Conservation (phyloP, 176 grass and related monocot species). For the Lolium multiflorum region DNA sequence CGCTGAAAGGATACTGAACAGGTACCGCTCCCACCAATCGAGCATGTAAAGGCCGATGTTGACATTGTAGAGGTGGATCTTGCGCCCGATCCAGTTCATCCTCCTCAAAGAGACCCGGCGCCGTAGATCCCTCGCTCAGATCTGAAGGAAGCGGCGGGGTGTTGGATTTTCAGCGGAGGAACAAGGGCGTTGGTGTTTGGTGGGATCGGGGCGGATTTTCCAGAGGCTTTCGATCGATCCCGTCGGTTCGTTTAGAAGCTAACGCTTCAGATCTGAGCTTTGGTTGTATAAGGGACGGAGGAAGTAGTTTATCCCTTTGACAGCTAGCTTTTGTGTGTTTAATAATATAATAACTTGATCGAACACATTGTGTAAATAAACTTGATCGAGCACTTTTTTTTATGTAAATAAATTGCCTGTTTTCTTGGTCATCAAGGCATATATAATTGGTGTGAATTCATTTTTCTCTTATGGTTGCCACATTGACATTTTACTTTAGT, state of each 20-base stretch:
- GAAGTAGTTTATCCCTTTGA: too few relatives aligned
- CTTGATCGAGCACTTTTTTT: too few relatives aligned
- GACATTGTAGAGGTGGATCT: slow-evolving; percentile 92
- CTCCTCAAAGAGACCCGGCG: slow-evolving; percentile 6
- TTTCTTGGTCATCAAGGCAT: too few relatives aligned
- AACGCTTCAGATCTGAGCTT: slow-evolving; percentile 32
- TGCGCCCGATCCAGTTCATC: slow-evolving; percentile 88
- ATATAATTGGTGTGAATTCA: too few relatives aligned
- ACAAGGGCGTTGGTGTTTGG: not conserved
- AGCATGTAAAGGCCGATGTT: slow-evolving; percentile 93
- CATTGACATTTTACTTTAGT: too few relatives aligned
- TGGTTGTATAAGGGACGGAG: too few relatives aligned
- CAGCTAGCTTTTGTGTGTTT: too few relatives aligned
- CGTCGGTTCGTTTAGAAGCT: not conserved
- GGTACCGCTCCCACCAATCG: slow-evolving; percentile 96
- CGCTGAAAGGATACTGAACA: slow-evolving; percentile 83
- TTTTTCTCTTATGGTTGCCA: too few relatives aligned
- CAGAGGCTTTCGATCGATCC: not conserved
- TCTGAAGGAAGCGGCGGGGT: slow-evolving; percentile 16
- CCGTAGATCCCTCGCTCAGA: slow-evolving; percentile 47
- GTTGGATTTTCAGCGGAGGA: not conserved
- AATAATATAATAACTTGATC: too few relatives aligned
- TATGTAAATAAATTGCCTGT: too few relatives aligned
- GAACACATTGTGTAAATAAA: too few relatives aligned
- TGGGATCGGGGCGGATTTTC: not conserved